Base-by-base conservation (phyloP, 768 basidiomycete genomes). In the Piloderma croceum region DNA sequence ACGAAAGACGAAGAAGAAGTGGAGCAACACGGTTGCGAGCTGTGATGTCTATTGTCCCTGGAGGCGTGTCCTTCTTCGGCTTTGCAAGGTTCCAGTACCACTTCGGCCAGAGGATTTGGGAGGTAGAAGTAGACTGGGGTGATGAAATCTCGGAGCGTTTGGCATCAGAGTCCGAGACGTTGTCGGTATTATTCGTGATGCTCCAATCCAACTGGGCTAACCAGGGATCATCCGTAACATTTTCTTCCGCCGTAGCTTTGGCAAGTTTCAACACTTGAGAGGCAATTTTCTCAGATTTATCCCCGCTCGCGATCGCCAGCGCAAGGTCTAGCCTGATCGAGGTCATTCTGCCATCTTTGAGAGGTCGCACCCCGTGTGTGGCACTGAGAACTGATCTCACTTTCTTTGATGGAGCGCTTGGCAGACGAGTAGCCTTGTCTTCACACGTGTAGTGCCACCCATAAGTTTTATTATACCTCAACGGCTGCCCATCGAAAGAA, bases 81-180 rank as follows among this genome's bases (percentile, higher is more conserved):
- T 71, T 80, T 3, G 83, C 69, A 3, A 90, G 75, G 19, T 97
- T 92, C 87, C 84, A 91, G 56, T 89, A 99, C 96, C 96, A 98
- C 57, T 89, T 87, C 1, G 93, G 94, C 91, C 93, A 97, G n/a
- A 69, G n/a, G n/a, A n/a, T n/a, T n/a, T n/a, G n/a, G n/a, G n/a
- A n/a, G n/a, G n/a, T n/a, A n/a, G n/a, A 40, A 1, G 81, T 71
- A 0, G 72, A 64, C 9, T 70, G 70, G 3, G 65, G 64, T 48
- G n/a, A n/a, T n/a, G n/a, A n/a, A n/a, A n/a, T n/a, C 73, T 75
- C 11, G 49, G 32, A 7, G 60, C 57, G 39, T 67, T 69, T 1
- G 52, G 36, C 34, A 64, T 67, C 27, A 53, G 47, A 4, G 33
- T 24, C 18, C 48, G 38, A 25, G 13, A 36, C 21, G 31, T 68